phyloP scores from a whole-genome alignment of 2,329 filamentous ascomycete species.

The Xylariaceae sp. region DNA sequence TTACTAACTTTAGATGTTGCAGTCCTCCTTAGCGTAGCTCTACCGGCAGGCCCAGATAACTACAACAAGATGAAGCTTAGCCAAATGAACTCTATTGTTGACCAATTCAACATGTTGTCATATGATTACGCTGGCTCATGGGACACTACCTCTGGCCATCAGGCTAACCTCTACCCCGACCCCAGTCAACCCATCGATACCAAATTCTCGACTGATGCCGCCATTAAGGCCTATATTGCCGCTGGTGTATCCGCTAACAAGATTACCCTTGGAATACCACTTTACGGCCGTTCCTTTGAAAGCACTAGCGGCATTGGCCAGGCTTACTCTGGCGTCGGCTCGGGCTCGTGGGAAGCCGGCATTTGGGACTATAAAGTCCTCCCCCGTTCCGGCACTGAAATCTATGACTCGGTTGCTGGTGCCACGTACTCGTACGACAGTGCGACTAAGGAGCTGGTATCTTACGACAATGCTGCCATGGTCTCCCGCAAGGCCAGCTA shows the following conservation, averaged over 20 bases:
- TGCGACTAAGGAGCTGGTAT: conserved; percentile 66
- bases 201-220: conserved; percentile 71
- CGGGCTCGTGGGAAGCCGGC: conserved; percentile 74
- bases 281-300: conserved; percentile 77
- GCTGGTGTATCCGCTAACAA: conserved; percentile 68
- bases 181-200: conserved; percentile 61
- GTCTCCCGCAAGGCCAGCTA: conserved; percentile 68
- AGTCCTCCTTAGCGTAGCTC: conserved; percentile 59
- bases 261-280: conserved; percentile 78
- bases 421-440: conserved; percentile 76
- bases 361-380: conserved; percentile 84
- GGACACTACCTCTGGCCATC: conserved; percentile 68
- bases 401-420: conserved; percentile 61
- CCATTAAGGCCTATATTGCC: conserved; percentile 68
- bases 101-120: conserved; percentile 70
- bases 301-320: conserved; percentile 68
- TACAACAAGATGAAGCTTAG: conserved; percentile 55
- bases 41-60: conserved; percentile 54
- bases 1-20: neutral
- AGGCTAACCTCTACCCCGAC: conserved; percentile 72
- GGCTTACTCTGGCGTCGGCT: conserved; percentile 66
- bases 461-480: conserved; percentile 70
- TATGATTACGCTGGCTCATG: conserved; percentile 78
- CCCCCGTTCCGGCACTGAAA: conserved; percentile 63
- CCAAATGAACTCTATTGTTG: conserved; percentile 54